Evolutionary conservation across 495 filamentous ascomycete species (phyloP).

Genomic region (Melanomma pulvis-pyrius): DNA sequence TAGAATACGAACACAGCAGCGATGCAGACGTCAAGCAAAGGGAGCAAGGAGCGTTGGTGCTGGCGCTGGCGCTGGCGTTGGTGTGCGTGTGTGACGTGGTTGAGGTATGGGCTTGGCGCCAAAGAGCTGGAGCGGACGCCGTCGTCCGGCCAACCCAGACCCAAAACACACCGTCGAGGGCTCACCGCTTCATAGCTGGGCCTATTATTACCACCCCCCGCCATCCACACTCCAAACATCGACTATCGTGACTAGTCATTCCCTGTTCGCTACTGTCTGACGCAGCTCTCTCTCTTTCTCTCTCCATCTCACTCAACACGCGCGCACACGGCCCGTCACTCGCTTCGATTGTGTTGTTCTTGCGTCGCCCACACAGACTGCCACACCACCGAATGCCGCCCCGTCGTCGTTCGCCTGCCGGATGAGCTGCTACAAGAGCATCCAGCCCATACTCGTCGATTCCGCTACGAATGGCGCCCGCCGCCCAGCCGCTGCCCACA

Average conservation of each 20-base stretch:
- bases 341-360: neutral
- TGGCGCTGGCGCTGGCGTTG: neutral
- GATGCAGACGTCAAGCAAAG: no score
- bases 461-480: constrained; percentile 54
- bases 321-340: neutral
- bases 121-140: no score
- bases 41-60: no score
- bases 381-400: constrained; percentile 14
- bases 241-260: no score
- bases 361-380: neutral
- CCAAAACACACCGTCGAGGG: neutral
- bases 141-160: neutral
- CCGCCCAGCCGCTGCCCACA: constrained; percentile 70
- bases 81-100: neutral
- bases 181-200: neutral
- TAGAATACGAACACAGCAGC: no score
- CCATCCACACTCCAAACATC: neutral
- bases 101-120: neutral
- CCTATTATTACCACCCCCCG: neutral
- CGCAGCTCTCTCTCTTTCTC: neutral
- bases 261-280: no score
- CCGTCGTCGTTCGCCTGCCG: constrained; percentile 17
- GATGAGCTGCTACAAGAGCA: constrained; percentile 21
- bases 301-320: neutral
- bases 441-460: neutral